Evolutionary conservation across 495 filamentous ascomycete species (phyloP), one percentile per base, ranked within the genome.

Genomic region (Friedmanniomyces simplex): DNA sequence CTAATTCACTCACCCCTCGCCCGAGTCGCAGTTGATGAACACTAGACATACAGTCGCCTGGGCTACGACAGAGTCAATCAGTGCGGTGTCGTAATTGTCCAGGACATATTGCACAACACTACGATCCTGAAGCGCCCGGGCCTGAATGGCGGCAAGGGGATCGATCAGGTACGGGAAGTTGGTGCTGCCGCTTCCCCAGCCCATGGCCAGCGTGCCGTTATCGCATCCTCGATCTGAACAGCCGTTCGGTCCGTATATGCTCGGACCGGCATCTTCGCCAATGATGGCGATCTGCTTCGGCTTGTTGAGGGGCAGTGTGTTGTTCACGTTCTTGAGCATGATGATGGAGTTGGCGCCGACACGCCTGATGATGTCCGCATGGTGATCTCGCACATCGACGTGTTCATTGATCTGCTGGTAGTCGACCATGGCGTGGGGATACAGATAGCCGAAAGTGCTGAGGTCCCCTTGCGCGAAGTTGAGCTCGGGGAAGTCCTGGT

Each of bases 131-230:
- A 43, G 2, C 14, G 18, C 39, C 39, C 39, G 39, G 39, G 13
- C 14, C 55, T 82, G 74, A 51, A 91, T 86, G 70, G 96, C 96
- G 71, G 96, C 91, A 68, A 95, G 91, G 70, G 91, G 91, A 16
- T 20, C 18, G 14, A 43, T 20, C 0, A 96, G 75, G 64, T 91
- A 91, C 0, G 91, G 86, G 57, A 89, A 93, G 43, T 95, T 84
- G 26, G 88, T 91, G 1, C 88, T 80, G 2, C 91, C 91, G 50
- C 85, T 89, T 30, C 91, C 91, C 91, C 91, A 96, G 24, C 91
- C 91, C 0, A 81, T 83, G 0, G 77, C 88, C 24, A 97, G 69
- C 0, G 91, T 95, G 12, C 89, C 91, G 57, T 85, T 78, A 59
- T 94, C 94, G 68, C 87, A 91, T 30, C 75, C 80, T 32, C 86